Base-by-base conservation (phyloP, 345 rosid genomes). In the Sapria himalayana region DNA sequence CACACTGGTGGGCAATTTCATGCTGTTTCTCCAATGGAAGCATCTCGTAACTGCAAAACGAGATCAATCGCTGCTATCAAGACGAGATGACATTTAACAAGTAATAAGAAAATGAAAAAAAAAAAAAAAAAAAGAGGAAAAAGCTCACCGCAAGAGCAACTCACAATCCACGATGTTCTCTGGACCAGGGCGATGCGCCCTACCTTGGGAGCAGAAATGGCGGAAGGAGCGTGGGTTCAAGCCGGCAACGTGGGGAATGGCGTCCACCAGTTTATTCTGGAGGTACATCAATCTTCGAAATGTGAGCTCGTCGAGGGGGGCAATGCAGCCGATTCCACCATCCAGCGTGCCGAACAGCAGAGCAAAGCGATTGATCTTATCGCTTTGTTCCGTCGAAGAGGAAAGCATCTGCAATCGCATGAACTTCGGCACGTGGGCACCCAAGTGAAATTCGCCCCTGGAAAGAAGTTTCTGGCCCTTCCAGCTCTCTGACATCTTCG, bases 401-500 rank as follows among this genome's bases (percentile, higher is more conserved):
- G 76, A 58, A 64, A 89, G 91, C 93, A 82, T 89, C 60, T 77
- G 85, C 54, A 89, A 56, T 55, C 98, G 70, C 57, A 76, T 57
- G 73, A 89, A 89, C 67, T 79, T 89, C 15, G 91, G 66, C 45
- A 89, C 75, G 47, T 72, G 91, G 41, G 98, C 76, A 37, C 94
- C 93, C 0, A 71, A 78, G 41, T 89, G 98, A 71, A 89, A 82
- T 54, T 89, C 94, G 1, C 81, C 91, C 67, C 91, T 79, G 15
- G 93, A 69, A 24, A 89, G 94, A 64, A 89, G 85, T 64, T 89
- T 89, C 61, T 72, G 91, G 35, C 98, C 94, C 49, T 82, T 89
- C 98, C 94, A 82, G 54, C 94, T 89, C 71, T 89, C 98, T 0
- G 84, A 67, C 74, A 76, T 72, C 74, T 82, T 89, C 22, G 93